A percentile compares a stretch with the other conserved stretches of the same genome.
These are phyloP conservation scores for Oryza coarctata DNA, from an alignment of 176 grass and related monocot species.

Conservation along the genomic window DNA sequence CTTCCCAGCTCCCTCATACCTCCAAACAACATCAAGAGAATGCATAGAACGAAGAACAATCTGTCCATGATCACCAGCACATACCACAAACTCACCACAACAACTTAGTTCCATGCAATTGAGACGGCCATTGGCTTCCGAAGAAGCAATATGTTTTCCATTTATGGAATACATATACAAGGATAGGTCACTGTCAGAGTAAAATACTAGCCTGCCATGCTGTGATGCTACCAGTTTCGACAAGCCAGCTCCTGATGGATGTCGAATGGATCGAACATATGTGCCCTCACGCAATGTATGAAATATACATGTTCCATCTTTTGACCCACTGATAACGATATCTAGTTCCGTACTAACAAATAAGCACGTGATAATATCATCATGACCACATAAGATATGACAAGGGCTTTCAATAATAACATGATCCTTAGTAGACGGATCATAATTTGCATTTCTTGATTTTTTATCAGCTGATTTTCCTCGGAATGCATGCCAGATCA, in stretches of 20 bases:
- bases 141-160: conserved; percentile 80
- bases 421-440: conserved; percentile 65
- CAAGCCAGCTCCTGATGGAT: conserved; percentile 66
- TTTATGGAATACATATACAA: conserved; percentile 97
- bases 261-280: conserved; percentile 79
- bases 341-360: conserved; percentile 86
- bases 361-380: conserved; percentile 96
- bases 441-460: conserved; percentile 61
- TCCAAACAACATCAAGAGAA: conserved; percentile 84
- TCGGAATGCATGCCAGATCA: conserved; percentile 87
- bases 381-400: conserved; percentile 96
- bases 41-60: conserved; percentile 85
- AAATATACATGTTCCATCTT: conserved; percentile 99
- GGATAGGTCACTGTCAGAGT: conserved; percentile 74
- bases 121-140: conserved; percentile 65
- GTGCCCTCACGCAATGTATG: conserved; percentile 75
- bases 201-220: conserved; percentile 81
- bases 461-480: conserved; percentile 64
- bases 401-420: conserved; percentile 75
- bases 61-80: conserved; percentile 79
- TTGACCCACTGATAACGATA: conserved; percentile 94
- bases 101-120: conserved; percentile 94
- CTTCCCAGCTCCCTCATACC: conserved; percentile 76
- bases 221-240: conserved; percentile 81
- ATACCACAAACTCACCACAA: conserved; percentile 87